Percentiles rank a stretch among this genome's conserved stretches.
These are phyloP conservation scores for Penstemon eatonii DNA, from an alignment of 257 asterid species.

Conservation along the genomic window DNA sequence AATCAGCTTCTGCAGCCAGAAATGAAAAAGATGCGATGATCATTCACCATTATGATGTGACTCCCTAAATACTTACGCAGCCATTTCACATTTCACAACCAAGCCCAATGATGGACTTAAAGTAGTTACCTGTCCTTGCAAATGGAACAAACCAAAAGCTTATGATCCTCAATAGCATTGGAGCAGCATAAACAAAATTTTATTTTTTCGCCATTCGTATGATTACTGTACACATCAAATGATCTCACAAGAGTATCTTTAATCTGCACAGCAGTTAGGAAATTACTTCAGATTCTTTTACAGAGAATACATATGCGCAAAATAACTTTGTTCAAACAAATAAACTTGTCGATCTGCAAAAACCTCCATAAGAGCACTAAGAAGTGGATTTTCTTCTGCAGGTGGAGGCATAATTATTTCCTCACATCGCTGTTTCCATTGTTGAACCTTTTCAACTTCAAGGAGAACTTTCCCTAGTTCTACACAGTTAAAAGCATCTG, in stretches of 20 bases:
- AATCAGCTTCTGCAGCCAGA: conserved; percentile 1
- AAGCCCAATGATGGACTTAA: conserved; percentile 15
- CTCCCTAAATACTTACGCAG: conserved; percentile 8
- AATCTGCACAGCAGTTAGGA: conserved; percentile 46
- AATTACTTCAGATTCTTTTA: conserved; percentile 20
- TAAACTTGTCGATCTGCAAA: conserved; percentile 14
- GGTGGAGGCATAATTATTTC: conserved; percentile 48
- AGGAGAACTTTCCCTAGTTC: conserved; percentile 64
- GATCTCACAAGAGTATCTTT: conserved; percentile 54
- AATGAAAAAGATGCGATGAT: conserved; percentile 8
- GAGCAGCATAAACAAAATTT: conserved; percentile 48
- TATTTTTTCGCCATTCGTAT: conserved; percentile 29
- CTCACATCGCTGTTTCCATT: conserved; percentile 60
- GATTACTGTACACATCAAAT: conserved; percentile 45
- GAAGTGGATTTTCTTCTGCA: conserved; percentile 42
- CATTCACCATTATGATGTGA: conserved; percentile 1
- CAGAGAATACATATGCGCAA: conserved; percentile 10
- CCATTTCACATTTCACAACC: conserved; percentile 23
- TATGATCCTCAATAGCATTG: conserved; percentile 38
- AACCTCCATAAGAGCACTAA: conserved; percentile 62
- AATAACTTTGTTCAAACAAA: conserved; percentile 19
- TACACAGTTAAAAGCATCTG: conserved; percentile 65
- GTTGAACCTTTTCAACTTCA: conserved; percentile 58
- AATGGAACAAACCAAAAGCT: conserved; percentile 54
- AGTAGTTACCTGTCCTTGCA: conserved; percentile 66